Percentiles rank a stretch among this genome's conserved stretches.
Evolutionary conservation across 2,329 filamentous ascomycete genomes (phyloP).

Genomic region (Botryosphaeria agaves): DNA sequence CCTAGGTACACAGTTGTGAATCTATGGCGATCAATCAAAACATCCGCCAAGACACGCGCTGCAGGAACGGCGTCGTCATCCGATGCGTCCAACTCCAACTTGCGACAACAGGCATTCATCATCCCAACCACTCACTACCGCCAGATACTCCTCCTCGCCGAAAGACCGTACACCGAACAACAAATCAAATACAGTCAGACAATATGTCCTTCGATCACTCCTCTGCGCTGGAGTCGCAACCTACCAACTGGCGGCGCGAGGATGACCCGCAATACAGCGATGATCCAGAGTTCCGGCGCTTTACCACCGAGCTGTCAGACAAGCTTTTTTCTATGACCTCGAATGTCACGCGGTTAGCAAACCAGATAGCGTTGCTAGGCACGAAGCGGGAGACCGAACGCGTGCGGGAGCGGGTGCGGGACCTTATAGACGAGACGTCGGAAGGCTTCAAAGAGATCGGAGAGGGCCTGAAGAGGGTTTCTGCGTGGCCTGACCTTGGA

Average conservation of each 20-base stretch:
- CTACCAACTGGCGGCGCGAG: slow-evolving; percentile 46
- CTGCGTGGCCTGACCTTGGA: slow-evolving; percentile 53
- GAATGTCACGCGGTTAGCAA: slow-evolving; percentile 70
- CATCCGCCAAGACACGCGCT: too few species aligned
- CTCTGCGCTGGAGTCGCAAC: slow-evolving; percentile 66
- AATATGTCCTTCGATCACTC: slow-evolving; percentile 85
- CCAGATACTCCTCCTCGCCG: too few species aligned
- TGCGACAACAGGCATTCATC: too few species aligned
- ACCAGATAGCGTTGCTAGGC: slow-evolving; percentile 71
- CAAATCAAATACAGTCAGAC: too few species aligned
- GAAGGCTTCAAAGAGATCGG: slow-evolving; percentile 80
- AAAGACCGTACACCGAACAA: too few species aligned
- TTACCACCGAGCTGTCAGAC: slow-evolving; percentile 70
- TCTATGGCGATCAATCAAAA: too few species aligned
- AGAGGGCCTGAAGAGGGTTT: slow-evolving; percentile 83
- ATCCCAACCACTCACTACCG: too few species aligned
- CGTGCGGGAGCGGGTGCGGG: slow-evolving; percentile 78
- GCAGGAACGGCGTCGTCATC: too few species aligned
- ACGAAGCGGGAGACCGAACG: slow-evolving; percentile 84
- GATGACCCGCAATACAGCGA: slow-evolving; percentile 67
- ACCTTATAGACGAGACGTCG: slow-evolving; percentile 71
- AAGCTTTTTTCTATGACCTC: slow-evolving; percentile 79
- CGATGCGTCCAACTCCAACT: too few species aligned
- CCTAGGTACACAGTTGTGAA: too few species aligned
- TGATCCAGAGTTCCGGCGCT: slow-evolving; percentile 76